Evolutionary conservation across 306 rosid genomes (phyloP).

Genomic region (Trifolium pratense): DNA sequence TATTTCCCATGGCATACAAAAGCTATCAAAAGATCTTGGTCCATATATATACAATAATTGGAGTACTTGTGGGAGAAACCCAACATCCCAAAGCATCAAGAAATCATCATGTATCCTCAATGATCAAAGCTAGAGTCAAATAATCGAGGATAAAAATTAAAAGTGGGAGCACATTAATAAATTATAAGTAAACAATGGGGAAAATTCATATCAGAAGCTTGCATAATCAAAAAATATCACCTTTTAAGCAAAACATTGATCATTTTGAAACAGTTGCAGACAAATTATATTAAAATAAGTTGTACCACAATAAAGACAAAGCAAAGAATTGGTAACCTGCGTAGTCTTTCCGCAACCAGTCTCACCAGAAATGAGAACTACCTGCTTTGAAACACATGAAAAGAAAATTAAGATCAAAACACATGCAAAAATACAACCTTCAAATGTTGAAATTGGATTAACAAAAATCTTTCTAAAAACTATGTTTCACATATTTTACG

Average conservation of each 20-base stretch:
- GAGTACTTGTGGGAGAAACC: conserved; percentile 32
- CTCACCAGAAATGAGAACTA: conserved; percentile 87
- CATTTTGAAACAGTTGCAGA: conserved; percentile 31
- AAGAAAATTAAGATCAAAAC: conserved; percentile 41
- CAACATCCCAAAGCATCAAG: conserved; percentile 43
- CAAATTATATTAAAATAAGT: conserved; percentile 44
- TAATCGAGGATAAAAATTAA: conserved; percentile 1
- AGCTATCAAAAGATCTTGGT: conserved; percentile 29
- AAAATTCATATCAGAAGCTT: conserved; percentile 16
- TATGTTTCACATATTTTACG: conserved; percentile 29
- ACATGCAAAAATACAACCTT: conserved; percentile 39
- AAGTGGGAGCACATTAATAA: conserved; percentile 15
- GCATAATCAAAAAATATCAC: conserved; percentile 20
- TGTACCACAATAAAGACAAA: conserved; percentile 49
- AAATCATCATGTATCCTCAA: conserved; percentile 20
- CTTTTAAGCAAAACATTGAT: conserved; percentile 6
- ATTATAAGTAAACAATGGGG: neutral
- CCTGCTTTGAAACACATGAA: conserved; percentile 63
- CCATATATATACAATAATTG: conserved; percentile 15
- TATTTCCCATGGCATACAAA: conserved; percentile 38
- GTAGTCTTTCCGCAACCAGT: conserved; percentile 99
- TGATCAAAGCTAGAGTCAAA: conserved; percentile 30
- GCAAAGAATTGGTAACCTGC: conserved; percentile 74
- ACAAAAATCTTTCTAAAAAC: conserved; percentile 28
- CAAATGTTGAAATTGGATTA: conserved; percentile 27